Base-by-base conservation (phyloP, 345 rosid genomes). In the Eucalyptus pumila region DNA sequence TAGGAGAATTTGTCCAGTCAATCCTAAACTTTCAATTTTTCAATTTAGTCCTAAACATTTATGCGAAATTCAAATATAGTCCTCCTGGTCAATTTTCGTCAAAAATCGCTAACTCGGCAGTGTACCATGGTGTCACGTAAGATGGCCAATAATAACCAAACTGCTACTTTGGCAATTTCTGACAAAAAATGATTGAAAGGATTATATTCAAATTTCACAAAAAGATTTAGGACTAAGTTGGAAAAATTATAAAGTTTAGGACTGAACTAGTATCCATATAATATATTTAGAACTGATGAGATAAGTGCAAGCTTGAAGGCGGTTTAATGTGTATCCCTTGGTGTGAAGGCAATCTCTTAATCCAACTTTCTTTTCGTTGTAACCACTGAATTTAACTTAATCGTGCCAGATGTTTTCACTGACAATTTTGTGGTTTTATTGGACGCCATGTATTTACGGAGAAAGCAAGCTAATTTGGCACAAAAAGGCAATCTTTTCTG, bases 91-190 rank as follows among this genome's bases (percentile, higher is more conserved):
- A 62, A 27, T 62, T 62, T 62, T 62, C 8, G 2, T 30, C n/a
- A 14, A 13, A 62, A 30, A 62, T 62, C 1, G 0, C 9, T 62
- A 14, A 62, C 2, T 4, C 1, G 17, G 8, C 0, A 5, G 34
- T 13, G 9, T 26, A 21, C 26, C 26, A 52, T 0, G 11, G 9
- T 56, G 30, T 56, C 62, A 24, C 3, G 6, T 24, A 56, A 56
- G 30, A 56, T 26, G 30, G 34, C 32, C 69, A 1, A 62, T 9
- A 13, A 62, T 62, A 4, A 62, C 34, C 1, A 0, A 30, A 62
- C 9, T 14, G 1, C 9, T 62, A 62, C 15, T 0, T 30, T 6
- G 3, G 7, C 8, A 9, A 62, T 62, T 30, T 60, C 15, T 0
- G 0, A 12, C 17, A 62, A 30, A 62, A 27, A 62, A 13, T 62